These are phyloP conservation scores for Babesia divergens DNA, from an alignment of 169 alveolate species.

Conservation along the genomic window DNA sequence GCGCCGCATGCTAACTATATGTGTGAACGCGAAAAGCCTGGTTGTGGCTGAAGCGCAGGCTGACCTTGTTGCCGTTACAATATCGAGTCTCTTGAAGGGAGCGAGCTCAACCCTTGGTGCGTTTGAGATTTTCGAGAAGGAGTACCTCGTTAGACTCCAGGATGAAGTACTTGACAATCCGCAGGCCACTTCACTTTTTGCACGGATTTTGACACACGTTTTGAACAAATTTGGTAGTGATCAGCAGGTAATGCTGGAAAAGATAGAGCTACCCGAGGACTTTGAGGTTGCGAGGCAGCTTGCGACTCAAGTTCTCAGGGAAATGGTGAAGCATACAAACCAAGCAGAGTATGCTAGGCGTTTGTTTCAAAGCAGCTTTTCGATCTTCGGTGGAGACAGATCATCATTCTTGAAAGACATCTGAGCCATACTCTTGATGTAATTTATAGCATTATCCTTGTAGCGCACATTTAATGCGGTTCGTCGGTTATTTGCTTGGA, in stretches of 20 bases:
- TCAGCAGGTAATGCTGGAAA: conserved; percentile 15
- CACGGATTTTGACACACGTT: conserved; percentile 12
- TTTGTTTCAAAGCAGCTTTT: background rate
- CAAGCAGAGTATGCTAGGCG: background rate
- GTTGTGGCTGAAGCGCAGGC: background rate
- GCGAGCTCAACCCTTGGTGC: background rate
- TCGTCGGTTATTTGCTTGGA: too few species aligned
- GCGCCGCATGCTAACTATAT: conserved; percentile 6
- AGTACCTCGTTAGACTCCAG: conserved; percentile 22
- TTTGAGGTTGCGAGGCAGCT: conserved; percentile 19
- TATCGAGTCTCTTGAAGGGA: background rate
- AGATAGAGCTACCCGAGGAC: conserved; percentile 31
- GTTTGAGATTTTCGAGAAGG: conserved; percentile 4
- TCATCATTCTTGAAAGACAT: background rate
- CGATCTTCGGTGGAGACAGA: background rate
- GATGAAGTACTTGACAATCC: conserved; percentile 55
- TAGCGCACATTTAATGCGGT: too few species aligned
- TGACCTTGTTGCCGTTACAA: conserved; percentile 2
- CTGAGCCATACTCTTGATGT: too few species aligned
- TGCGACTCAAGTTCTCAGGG: background rate
- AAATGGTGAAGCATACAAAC: background rate
- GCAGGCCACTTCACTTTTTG: conserved; percentile 3
- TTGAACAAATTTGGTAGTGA: background rate
- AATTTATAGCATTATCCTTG: too few species aligned
- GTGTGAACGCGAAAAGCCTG: conserved; percentile 11